Percentiles rank a stretch among this genome's conserved stretches.
Conservation (phyloP, 2,329 filamentous ascomycete species). For the Fusarium chuoi region DNA sequence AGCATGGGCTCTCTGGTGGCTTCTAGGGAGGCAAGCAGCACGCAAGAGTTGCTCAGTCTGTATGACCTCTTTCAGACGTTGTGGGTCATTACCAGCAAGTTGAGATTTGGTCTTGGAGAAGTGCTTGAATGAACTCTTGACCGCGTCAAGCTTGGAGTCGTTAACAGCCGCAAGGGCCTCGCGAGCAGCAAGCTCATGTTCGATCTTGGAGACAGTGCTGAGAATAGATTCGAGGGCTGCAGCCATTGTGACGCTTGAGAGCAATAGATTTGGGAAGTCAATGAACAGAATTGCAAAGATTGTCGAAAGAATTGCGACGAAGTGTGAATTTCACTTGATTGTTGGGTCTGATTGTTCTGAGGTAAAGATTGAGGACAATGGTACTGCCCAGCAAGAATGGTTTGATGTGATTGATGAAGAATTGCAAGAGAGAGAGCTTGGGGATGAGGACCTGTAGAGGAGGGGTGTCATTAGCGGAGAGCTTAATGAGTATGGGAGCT, state of each 20-base stretch:
- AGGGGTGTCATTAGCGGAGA: constrained; percentile 1
- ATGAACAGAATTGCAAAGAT: not conserved
- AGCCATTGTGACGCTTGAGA: not conserved
- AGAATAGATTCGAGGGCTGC: not conserved
- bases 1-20: not conserved
- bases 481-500: not conserved
- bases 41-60: constrained; percentile 5
- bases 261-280: not conserved
- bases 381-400: not conserved
- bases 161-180: not conserved
- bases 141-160: not conserved
- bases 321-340: not conserved
- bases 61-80: not conserved
- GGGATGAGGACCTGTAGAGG: not conserved
- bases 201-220: not conserved
- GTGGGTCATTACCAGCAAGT: not conserved
- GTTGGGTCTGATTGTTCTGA: not conserved
- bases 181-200: not conserved
- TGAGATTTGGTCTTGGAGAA: not conserved
- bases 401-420: not conserved
- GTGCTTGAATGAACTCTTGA: not conserved
- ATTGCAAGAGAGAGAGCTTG: not conserved
- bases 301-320: not conserved
- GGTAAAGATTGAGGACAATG: not conserved
- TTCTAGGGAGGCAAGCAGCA: not conserved